These are phyloP conservation scores for Pharnaceum exiguum DNA, from an alignment of 148 eudicot species.

Conservation along the genomic window DNA sequence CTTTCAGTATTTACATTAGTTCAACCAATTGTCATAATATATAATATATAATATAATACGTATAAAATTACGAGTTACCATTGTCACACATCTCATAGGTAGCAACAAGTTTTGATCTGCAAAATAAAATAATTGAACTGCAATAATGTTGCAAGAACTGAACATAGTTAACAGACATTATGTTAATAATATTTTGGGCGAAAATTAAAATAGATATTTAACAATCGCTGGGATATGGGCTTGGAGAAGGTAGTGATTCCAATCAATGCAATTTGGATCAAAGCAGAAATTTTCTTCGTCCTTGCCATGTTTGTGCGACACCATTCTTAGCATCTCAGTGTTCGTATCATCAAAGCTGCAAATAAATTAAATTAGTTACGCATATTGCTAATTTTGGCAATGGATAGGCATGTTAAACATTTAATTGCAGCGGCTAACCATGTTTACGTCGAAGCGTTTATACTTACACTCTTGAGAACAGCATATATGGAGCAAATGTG, in stretches of 20 bases:
- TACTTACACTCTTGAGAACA: conserved; percentile 18
- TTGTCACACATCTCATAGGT: no score
- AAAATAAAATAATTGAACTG: no score
- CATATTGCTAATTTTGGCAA: neutral
- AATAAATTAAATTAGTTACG: neutral
- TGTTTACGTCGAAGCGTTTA: no score
- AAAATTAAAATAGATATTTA: conserved; percentile 6
- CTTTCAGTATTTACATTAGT: no score
- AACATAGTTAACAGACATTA: neutral
- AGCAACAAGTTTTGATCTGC: no score
- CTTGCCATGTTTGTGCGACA: neutral
- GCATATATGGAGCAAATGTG: conserved; percentile 4
- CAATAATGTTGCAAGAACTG: no score
- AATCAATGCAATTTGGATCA: conserved; percentile 19
- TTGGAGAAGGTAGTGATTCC: conserved; percentile 21
- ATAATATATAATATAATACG: no score
- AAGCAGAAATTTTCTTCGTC: conserved; percentile 10
- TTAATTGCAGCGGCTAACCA: no score
- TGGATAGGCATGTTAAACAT: no score
- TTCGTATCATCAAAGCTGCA: conserved; percentile 24
- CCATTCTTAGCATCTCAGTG: conserved; percentile 11
- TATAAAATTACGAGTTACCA: no score
- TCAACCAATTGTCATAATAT: no score
- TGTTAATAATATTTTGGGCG: neutral
- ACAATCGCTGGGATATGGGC: conserved; percentile 18